Percentiles rank a stretch among this genome's conserved stretches.
Evolutionary conservation across 73 alveolate genomes (phyloP).

Genomic region (Stentor roeselii): DNA sequence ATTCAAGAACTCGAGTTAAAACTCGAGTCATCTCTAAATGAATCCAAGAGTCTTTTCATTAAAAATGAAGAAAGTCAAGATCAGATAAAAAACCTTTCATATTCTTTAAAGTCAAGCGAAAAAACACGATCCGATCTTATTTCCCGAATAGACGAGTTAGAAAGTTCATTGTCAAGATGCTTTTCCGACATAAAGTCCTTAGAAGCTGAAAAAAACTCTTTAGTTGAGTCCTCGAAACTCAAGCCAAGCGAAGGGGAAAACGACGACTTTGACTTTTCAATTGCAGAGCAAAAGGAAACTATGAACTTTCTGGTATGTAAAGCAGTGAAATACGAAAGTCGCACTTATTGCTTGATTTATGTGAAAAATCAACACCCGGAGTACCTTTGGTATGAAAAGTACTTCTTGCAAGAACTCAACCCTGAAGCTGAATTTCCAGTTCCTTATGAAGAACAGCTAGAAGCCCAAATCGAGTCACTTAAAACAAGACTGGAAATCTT

Average conservation of each 20-base stretch:
- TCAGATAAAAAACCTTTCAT: too few species aligned
- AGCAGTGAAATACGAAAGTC: not conserved
- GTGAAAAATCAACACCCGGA: not conserved
- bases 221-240: not conserved
- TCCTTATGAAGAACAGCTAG: conserved; percentile 1
- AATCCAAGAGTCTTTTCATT: too few species aligned
- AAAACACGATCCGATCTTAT: too few species aligned
- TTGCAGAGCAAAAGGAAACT: too few species aligned
- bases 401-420: not conserved
- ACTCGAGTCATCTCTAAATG: not conserved
- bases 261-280: too few species aligned
- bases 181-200: not conserved
- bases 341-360: not conserved
- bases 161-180: not conserved
- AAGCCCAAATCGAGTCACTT: not conserved
- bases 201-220: not conserved
- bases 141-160: too few species aligned
- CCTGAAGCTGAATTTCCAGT: not conserved
- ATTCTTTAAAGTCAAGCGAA: too few species aligned
- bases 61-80: too few species aligned
- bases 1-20: not conserved
- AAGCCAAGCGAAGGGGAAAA: too few species aligned
- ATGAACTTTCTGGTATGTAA: not conserved
- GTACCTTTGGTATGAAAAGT: not conserved
- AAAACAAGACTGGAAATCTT: not conserved